Evolutionary conservation across 2,329 filamentous ascomycete genomes (phyloP), one percentile per base, ranked within the genome.

Genomic region (Graphilbum ipis-grandicollis): DNA sequence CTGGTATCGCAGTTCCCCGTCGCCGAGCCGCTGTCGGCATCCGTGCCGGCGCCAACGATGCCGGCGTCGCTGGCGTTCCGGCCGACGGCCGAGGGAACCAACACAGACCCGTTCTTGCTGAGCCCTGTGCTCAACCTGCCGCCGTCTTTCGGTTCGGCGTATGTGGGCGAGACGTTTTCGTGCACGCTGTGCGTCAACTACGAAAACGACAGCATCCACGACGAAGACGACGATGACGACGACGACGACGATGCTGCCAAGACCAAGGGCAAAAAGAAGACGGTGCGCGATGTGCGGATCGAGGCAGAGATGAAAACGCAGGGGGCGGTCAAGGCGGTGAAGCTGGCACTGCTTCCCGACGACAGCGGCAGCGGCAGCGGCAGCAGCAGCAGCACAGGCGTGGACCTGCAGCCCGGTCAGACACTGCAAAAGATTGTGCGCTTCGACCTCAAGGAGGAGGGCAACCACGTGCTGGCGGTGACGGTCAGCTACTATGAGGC

Each of bases 161-260:
- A 94, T 54, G 88, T 96, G 17, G 90, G 90, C 48, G 86, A 96
- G 60, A 84, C 79, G 0, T 96, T 98, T 58, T 78, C 79, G 44
- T 98, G 90, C 58, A 93, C 88, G 2, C 67, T 96, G 18, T 93
- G 86, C 58, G 86, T 82, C n/a, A 94, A 93, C 62, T 88, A 94
- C 53, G 88, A 96, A 58, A n/a, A 13, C 5, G 26, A 9, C 41
- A 59, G 58, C 33, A 49, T 9, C 51, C 48, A 43, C 52, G 15
- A 1, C 29, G 44, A 5, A 40, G 37, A 31, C 34, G 31, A 23
- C 39, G 44, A 50, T 46, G 36, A 68, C 65, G 44, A 63, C 9
- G 14, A 13, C 5, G 26, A 13, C 26, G 26, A 13, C 21, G 10
- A 13, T n/a, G 26, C 8, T 13, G 26, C 6, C 10, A 12, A 13